Percentiles rank a stretch among this genome's conserved stretches.
Evolutionary conservation across 140 eudicot genomes (phyloP).

Genomic region (Cichorium intybus): DNA sequence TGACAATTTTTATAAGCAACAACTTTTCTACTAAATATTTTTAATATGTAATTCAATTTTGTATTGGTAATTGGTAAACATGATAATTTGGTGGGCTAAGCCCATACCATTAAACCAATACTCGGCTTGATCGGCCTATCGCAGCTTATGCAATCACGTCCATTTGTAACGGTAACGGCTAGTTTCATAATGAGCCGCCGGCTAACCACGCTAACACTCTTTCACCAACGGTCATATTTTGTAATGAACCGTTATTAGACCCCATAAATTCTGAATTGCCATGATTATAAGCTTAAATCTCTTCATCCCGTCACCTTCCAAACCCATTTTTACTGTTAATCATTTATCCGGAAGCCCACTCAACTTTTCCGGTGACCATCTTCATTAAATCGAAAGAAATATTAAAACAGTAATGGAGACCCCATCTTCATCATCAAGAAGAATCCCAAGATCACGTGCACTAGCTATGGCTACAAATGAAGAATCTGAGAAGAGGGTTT

Average conservation of each 20-base stretch:
- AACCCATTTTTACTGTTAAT: not conserved
- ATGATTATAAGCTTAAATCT: not conserved
- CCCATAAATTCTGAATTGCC: conserved; percentile 21
- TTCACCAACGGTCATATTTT: conserved; percentile 53
- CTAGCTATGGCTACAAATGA: conserved; percentile 37
- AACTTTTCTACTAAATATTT: too few relatives aligned
- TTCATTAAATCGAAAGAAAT: not conserved
- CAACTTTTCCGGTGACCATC: conserved; percentile 3
- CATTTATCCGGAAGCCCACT: conserved; percentile 17
- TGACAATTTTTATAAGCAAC: too few relatives aligned
- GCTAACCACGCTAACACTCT: conserved; percentile 4
- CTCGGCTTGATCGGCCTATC: conserved; percentile 4
- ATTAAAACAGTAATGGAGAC: conserved; percentile 52
- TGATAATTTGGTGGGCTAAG: not conserved
- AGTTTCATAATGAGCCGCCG: conserved; percentile 20
- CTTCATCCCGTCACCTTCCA: not conserved
- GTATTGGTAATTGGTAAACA: too few relatives aligned
- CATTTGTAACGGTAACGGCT: conserved; percentile 67
- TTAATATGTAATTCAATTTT: too few relatives aligned
- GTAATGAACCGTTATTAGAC: conserved; percentile 8
- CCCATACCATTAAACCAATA: not conserved
- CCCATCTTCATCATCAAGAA: conserved; percentile 70
- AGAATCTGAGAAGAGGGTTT: conserved; percentile 46
- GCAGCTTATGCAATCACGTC: not conserved
- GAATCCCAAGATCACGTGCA: conserved; percentile 66